A percentile compares a stretch with the other conserved stretches of the same genome.
Evolutionary conservation across 495 filamentous ascomycete genomes (phyloP).

Genomic region (Xylaria flabelliformis): DNA sequence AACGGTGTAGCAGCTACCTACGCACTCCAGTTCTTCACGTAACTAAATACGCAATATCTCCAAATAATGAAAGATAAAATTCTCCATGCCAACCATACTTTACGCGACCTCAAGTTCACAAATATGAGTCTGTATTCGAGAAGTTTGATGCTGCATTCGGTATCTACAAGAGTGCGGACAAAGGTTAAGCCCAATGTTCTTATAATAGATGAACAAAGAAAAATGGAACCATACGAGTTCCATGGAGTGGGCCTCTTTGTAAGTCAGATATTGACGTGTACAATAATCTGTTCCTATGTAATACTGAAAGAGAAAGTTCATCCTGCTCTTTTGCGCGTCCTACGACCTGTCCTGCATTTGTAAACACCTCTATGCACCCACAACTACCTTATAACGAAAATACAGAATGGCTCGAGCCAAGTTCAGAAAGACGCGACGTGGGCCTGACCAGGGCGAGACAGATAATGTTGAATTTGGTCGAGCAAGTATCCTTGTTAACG

Average conservation of each 20-base stretch:
- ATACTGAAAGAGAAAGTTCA: background rate
- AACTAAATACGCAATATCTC: background rate
- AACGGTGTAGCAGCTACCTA: background rate
- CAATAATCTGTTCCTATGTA: background rate
- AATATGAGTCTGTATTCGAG: background rate
- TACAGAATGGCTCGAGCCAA: background rate
- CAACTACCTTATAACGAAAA: no score
- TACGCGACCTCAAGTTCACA: background rate
- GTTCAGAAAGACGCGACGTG: background rate
- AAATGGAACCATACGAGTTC: background rate
- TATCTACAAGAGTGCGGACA: background rate
- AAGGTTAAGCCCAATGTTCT: background rate
- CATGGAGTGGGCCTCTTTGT: background rate
- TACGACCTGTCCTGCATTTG: background rate
- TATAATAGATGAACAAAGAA: background rate
- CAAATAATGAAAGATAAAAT: background rate
- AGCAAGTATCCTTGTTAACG: constrained; percentile 9
- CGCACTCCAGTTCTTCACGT: background rate
- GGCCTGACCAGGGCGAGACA: background rate
- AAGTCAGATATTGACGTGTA: background rate
- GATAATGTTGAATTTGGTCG: constrained; percentile 1
- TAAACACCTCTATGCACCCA: background rate
- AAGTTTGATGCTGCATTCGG: background rate
- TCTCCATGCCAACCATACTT: background rate
- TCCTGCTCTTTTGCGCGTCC: background rate